These are phyloP conservation scores for Penicillium atrosanguineum DNA, from an alignment of 495 filamentous ascomycete species.

Conservation along the genomic window DNA sequence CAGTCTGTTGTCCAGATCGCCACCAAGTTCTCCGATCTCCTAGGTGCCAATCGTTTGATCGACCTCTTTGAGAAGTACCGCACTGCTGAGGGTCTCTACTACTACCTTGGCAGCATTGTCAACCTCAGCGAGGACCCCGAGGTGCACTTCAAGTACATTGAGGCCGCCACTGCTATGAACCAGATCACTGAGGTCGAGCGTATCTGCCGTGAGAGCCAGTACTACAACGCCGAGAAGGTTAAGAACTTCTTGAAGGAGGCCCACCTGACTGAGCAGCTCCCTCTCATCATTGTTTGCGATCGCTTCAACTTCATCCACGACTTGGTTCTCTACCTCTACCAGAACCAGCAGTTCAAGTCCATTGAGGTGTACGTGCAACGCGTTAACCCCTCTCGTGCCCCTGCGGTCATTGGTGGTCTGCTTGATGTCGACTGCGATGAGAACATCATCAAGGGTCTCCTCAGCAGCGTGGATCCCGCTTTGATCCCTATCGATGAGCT, in stretches of 20 bases:
- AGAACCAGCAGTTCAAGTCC: slow-evolving; percentile 99
- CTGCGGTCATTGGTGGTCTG: slow-evolving; percentile 91
- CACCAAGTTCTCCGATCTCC: slow-evolving; percentile 95
- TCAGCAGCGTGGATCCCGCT: slow-evolving; percentile 79
- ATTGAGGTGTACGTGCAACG: slow-evolving; percentile 99
- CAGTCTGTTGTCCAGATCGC: slow-evolving; percentile 91
- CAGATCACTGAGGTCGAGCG: slow-evolving; percentile 95
- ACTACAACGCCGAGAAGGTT: slow-evolving; percentile 94
- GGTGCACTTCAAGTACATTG: slow-evolving; percentile 98
- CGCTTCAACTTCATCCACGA: slow-evolving; percentile 99
- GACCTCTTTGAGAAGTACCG: slow-evolving; percentile 96
- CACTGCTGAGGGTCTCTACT: slow-evolving; percentile 94
- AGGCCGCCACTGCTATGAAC: slow-evolving; percentile 87
- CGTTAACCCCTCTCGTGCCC: slow-evolving; percentile 91
- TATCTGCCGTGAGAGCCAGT: slow-evolving; percentile 92
- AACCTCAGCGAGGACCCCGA: slow-evolving; percentile 94
- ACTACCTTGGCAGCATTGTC: slow-evolving; percentile 96
- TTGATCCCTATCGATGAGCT: slow-evolving; percentile 95
- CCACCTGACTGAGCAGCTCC: slow-evolving; percentile 84
- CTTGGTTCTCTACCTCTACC: slow-evolving; percentile 94
- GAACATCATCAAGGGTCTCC: slow-evolving; percentile 86
- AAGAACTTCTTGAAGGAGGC: slow-evolving; percentile 99
- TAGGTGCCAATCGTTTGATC: slow-evolving; percentile 86
- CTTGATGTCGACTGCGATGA: slow-evolving; percentile 98
- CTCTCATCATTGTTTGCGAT: slow-evolving; percentile 97